Evolutionary conservation across 306 rosid genomes (phyloP).

Genomic region (Morella rubra): DNA sequence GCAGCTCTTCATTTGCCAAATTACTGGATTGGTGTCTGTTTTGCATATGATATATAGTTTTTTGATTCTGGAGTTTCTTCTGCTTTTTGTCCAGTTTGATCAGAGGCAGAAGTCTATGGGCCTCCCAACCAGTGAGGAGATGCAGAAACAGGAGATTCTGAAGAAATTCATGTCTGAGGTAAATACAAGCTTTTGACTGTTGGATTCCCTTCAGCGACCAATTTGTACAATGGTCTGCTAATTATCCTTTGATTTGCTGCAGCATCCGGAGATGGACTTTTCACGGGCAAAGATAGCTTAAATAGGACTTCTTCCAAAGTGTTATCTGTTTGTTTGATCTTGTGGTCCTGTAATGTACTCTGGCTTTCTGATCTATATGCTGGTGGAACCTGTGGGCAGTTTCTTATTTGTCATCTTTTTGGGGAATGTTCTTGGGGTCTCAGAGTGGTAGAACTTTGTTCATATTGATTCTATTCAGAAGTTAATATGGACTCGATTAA

Average conservation of each 20-base stretch:
- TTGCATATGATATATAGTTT: background rate
- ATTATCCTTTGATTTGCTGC: slow-evolving; percentile 27
- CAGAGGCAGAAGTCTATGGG: slow-evolving; percentile 94
- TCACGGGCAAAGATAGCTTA: slow-evolving; percentile 67
- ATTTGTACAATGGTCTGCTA: background rate
- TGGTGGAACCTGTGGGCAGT: background rate
- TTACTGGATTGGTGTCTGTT: background rate
- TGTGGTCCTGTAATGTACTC: background rate
- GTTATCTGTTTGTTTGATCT: background rate
- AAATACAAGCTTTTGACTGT: background rate
- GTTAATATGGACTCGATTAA: background rate
- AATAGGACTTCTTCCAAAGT: background rate
- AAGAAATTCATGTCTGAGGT: slow-evolving; percentile 93
- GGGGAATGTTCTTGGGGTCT: background rate
- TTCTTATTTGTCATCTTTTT: too few relatives aligned
- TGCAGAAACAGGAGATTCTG: slow-evolving; percentile 72
- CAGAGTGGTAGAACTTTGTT: background rate
- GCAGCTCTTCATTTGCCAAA: background rate
- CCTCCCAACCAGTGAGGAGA: slow-evolving; percentile 82
- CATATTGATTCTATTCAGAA: background rate
- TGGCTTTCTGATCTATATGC: background rate
- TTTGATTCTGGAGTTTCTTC: background rate
- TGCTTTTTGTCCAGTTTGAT: slow-evolving; percentile 57
- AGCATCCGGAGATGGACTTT: slow-evolving; percentile 99
- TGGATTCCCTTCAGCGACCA: background rate